Evolutionary conservation across 129 eudicot species (phyloP).

Genomic region (Centaurea solstitialis): DNA sequence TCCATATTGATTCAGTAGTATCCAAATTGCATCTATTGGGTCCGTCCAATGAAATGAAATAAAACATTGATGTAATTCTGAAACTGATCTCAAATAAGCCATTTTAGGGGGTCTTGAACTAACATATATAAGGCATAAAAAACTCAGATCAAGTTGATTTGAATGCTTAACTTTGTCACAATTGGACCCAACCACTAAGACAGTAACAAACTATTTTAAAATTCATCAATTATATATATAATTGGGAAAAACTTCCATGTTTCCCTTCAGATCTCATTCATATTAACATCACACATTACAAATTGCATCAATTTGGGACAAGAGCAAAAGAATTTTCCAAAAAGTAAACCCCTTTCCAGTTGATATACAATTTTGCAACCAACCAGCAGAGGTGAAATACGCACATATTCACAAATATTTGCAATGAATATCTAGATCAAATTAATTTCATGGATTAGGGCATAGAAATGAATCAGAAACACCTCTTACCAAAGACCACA

Average conservation of each 20-base stretch:
- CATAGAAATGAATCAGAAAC: no score
- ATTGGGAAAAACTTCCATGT: neutral
- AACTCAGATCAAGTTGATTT: neutral
- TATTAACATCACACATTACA: neutral
- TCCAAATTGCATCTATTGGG: conserved; percentile 6
- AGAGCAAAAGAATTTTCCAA: neutral
- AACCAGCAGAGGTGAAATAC: neutral
- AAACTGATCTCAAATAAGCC: neutral
- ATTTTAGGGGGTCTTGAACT: neutral
- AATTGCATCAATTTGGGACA: neutral
- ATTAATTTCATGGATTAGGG: no score
- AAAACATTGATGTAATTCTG: neutral
- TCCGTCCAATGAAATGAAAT: no score
- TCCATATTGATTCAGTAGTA: neutral
- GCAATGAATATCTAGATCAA: conserved; percentile 3
- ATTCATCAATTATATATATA: neutral
- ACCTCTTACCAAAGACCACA: no score
- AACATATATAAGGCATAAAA: neutral
- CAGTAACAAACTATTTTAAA: neutral
- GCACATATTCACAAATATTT: neutral
- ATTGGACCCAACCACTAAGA: neutral
- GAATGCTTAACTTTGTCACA: neutral
- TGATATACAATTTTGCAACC: neutral
- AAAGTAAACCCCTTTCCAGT: conserved; percentile 5
- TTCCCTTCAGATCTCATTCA: neutral